phyloP scores from a whole-genome alignment of 73 alveolate species.

The Effrenium voratum region DNA sequence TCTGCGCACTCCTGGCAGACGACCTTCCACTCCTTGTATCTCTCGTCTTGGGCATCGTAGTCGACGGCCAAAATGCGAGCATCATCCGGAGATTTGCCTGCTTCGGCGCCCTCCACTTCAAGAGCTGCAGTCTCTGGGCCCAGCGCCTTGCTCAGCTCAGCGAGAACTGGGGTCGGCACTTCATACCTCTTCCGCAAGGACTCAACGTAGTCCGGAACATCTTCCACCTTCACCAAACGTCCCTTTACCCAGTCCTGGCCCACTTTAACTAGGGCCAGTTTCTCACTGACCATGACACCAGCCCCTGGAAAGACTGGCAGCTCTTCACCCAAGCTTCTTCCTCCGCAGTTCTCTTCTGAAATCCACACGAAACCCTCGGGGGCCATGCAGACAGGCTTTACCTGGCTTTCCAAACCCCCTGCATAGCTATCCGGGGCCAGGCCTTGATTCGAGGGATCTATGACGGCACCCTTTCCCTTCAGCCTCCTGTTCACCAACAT shows the following conservation, averaged over 20 bases:
- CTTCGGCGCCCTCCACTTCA: background rate
- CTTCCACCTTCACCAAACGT: background rate
- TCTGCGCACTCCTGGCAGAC: background rate
- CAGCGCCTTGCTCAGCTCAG: too few relatives aligned
- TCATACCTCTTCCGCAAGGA: too few relatives aligned
- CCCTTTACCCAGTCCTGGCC: background rate
- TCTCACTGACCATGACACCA: background rate
- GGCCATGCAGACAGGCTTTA: background rate
- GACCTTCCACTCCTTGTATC: background rate
- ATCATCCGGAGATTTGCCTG: background rate
- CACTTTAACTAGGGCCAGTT: background rate
- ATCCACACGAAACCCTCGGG: background rate
- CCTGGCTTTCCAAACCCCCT: background rate
- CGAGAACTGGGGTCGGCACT: background rate
- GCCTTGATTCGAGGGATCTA: too few relatives aligned
- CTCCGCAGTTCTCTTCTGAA: background rate
- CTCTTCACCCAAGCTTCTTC: background rate
- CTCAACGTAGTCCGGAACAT: background rate
- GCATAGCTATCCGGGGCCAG: background rate
- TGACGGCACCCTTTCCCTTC: background rate
- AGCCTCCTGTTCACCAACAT: background rate
- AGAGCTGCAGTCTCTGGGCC: background rate
- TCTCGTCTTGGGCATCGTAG: background rate
- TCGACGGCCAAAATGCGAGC: constrained; percentile 4
- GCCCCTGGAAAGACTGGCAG: background rate